Evolutionary conservation across 345 rosid species (phyloP).

Genomic region (Brassica nigra): DNA sequence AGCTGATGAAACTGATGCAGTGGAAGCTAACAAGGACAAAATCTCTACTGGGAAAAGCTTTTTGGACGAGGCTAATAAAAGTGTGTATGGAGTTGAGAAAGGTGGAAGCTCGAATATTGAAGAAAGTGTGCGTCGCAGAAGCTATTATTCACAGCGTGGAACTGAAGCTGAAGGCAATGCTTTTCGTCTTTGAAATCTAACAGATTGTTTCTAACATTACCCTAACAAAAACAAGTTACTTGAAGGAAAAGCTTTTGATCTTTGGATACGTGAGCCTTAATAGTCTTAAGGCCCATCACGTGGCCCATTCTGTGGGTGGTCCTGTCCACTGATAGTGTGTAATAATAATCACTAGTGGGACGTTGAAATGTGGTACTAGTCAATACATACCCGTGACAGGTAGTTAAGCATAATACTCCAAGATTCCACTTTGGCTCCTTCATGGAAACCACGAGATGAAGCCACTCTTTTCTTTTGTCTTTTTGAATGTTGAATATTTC

Average conservation of each 20-base stretch:
- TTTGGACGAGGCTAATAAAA: slow-evolving; percentile 79
- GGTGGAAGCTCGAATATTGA: slow-evolving; percentile 90
- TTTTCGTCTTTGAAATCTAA: slow-evolving; percentile 43
- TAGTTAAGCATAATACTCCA: slow-evolving; percentile 39
- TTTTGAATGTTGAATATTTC: not conserved
- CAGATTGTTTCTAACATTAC: no score
- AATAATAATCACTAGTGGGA: slow-evolving; percentile 21
- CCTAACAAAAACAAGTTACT: not conserved
- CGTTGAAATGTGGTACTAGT: slow-evolving; percentile 21
- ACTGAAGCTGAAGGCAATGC: slow-evolving; percentile 76
- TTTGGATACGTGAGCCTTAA: not conserved
- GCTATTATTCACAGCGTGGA: slow-evolving; percentile 77
- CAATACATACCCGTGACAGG: slow-evolving; percentile 38
- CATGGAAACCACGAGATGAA: slow-evolving; percentile 36
- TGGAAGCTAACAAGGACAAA: slow-evolving; percentile 54
- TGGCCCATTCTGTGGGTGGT: slow-evolving; percentile 28
- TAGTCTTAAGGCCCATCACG: slow-evolving; percentile 9
- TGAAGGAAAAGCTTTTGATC: not conserved
- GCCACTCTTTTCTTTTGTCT: slow-evolving; percentile 28
- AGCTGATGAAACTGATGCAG: slow-evolving; percentile 76
- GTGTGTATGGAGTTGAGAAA: slow-evolving; percentile 82
- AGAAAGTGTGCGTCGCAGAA: slow-evolving; percentile 89
- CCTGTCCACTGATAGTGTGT: slow-evolving; percentile 18
- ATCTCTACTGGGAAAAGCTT: slow-evolving; percentile 65
- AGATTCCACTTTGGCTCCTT: slow-evolving; percentile 38